These are phyloP conservation scores for Pochonia chlamydosporia DNA, from an alignment of 2,329 filamentous ascomycete species.

Conservation along the genomic window DNA sequence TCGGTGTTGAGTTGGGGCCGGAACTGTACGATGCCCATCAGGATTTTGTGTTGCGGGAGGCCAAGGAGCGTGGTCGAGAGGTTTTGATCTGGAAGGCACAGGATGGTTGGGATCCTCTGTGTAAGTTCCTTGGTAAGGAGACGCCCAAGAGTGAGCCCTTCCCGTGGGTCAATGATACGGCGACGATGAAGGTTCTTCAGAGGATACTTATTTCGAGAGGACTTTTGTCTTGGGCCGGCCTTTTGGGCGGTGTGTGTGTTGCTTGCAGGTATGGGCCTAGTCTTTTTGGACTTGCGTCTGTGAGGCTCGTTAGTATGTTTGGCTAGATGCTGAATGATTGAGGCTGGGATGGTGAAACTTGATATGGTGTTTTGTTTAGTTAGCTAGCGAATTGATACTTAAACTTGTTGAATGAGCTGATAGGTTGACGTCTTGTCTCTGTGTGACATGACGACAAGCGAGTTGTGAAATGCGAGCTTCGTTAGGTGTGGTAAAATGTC, in stretches of 20 bases:
- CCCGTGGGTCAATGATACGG: constrained; percentile 24
- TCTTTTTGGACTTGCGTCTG: constrained; percentile 2
- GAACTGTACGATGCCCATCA: constrained; percentile 17
- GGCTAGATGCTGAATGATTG: too few species aligned
- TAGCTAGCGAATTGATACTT: too few species aligned
- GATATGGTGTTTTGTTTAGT: too few species aligned
- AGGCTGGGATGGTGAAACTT: too few species aligned
- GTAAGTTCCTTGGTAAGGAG: constrained; percentile 30
- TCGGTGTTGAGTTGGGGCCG: constrained; percentile 5
- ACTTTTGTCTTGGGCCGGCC: constrained; percentile 10
- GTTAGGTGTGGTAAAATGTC: too few species aligned
- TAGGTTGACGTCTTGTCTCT: too few species aligned
- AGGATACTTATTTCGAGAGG: constrained; percentile 10
- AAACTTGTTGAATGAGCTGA: too few species aligned
- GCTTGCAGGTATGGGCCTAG: constrained; percentile 7
- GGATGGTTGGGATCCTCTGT: constrained; percentile 39
- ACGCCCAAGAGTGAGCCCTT: constrained; percentile 27
- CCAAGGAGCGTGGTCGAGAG: constrained; percentile 21
- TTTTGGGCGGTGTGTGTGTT: constrained; percentile 7
- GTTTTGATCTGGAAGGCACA: constrained; percentile 21
- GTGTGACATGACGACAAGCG: too few species aligned
- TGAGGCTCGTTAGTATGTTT: background rate
- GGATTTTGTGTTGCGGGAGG: constrained; percentile 20
- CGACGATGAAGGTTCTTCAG: constrained; percentile 11
- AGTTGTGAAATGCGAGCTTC: too few species aligned